phyloP scores from a whole-genome alignment of 2,329 filamentous ascomycete genomes.

The Neofusicoccum kwambonambiense region DNA sequence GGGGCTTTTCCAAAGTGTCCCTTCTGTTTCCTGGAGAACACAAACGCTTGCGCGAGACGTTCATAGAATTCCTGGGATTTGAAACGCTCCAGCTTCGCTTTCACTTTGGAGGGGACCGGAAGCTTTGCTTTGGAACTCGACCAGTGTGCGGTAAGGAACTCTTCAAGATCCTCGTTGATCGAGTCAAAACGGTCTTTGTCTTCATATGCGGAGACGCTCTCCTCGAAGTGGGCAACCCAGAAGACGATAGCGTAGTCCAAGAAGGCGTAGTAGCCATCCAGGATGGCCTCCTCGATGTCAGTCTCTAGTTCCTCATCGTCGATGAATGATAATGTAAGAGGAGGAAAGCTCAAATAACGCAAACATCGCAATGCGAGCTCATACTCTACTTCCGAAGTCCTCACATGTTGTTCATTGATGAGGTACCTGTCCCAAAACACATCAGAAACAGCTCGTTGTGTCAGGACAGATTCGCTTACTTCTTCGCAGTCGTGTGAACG shows the following conservation, averaged over 20 bases:
- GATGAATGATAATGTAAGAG: conserved; percentile 18
- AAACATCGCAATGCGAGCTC: conserved; percentile 15
- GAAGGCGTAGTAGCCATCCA: conserved; percentile 22
- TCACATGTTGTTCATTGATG: conserved; percentile 14
- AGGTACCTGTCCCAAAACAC: conserved; percentile 19
- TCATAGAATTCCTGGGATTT: neutral
- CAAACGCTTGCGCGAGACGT: neutral
- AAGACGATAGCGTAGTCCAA: conserved; percentile 22
- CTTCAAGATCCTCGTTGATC: neutral
- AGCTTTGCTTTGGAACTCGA: neutral
- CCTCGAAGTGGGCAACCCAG: conserved; percentile 24
- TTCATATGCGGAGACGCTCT: neutral
- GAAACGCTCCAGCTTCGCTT: neutral
- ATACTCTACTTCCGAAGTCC: conserved; percentile 16
- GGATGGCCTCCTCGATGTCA: conserved; percentile 4
- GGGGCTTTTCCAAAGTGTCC: neutral
- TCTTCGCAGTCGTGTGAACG: conserved; percentile 40
- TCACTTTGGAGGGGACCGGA: neutral
- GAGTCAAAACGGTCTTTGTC: neutral
- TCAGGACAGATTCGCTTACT: conserved; percentile 25
- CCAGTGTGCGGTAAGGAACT: neutral
- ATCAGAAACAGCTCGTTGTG: neutral
- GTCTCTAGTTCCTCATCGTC: neutral
- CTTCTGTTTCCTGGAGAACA: neutral
- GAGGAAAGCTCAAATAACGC: conserved; percentile 17